Conservation (phyloP, 139 green algal species). For the Chlorella sorokiniana region DNA sequence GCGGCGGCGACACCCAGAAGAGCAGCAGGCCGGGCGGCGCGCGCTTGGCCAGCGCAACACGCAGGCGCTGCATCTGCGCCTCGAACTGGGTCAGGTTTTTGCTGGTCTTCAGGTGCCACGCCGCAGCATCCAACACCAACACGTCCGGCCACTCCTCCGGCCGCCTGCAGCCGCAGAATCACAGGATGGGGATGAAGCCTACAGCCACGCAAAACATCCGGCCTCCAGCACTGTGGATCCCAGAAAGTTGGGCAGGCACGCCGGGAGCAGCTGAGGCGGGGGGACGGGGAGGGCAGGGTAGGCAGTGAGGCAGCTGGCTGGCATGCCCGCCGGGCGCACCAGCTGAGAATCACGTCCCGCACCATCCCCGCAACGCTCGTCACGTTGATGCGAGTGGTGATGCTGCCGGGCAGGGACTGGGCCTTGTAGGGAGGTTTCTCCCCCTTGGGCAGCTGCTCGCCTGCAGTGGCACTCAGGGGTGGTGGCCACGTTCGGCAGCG, state of each 20-base stretch:
- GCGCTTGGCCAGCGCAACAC: not conserved
- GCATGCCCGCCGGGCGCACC: not conserved
- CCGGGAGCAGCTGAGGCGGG: not conserved
- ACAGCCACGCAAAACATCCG: not conserved
- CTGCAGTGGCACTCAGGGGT: not conserved
- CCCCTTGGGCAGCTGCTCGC: not conserved
- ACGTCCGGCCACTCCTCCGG: not conserved
- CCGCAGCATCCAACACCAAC: not conserved
- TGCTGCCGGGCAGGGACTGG: not conserved
- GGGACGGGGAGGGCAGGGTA: not conserved
- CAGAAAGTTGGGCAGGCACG: not conserved
- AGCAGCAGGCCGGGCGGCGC: not conserved
- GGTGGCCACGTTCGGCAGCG: not conserved
- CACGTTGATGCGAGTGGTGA: not conserved
- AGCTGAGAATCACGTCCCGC: not conserved
- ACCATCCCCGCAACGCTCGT: not conserved
- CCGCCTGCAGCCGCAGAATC: too few species aligned
- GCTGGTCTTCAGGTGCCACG: not conserved
- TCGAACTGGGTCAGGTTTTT: not conserved
- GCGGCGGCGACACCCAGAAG: not conserved
- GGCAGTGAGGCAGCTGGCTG: not conserved
- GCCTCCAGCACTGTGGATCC: not conserved
- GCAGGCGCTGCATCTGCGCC: not conserved
- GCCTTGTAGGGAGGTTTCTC: not conserved
- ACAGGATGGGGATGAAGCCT: not conserved